Evolutionary conservation across 2,329 filamentous ascomycete genomes (phyloP).

Genomic region (Colletotrichum kahawae): DNA sequence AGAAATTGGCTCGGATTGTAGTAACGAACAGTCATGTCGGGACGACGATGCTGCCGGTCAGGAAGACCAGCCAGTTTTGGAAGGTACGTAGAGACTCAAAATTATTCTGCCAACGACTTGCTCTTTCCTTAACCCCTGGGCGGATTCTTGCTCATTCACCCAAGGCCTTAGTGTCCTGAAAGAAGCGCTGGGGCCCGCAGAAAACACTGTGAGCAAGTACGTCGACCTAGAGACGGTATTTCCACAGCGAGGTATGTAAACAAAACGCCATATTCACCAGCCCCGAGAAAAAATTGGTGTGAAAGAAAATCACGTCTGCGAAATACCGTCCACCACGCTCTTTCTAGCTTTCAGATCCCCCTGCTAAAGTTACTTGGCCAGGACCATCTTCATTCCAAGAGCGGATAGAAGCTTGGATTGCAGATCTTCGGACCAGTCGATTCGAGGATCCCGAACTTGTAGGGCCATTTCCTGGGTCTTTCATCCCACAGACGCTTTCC

Average conservation of each 20-base stretch:
- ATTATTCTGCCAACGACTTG: background rate
- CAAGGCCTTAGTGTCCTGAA: background rate
- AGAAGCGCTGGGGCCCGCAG: background rate
- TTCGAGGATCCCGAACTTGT: conserved; percentile 19
- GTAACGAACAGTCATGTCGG: background rate
- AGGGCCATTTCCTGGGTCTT: conserved; percentile 10
- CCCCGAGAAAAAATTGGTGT: background rate
- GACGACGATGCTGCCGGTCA: background rate
- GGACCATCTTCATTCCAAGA: background rate
- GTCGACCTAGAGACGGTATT: background rate
- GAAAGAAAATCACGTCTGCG: background rate
- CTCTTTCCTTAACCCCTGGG: background rate
- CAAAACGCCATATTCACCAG: background rate
- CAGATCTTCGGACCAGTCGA: background rate
- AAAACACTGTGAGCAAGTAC: background rate
- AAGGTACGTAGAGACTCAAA: background rate
- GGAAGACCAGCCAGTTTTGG: background rate
- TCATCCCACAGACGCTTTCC: background rate
- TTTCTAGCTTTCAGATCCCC: background rate
- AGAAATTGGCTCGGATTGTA: background rate
- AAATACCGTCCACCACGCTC: background rate
- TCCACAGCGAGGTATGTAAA: conserved; percentile 11
- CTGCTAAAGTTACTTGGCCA: background rate
- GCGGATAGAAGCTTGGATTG: conserved; percentile 16
- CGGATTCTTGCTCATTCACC: background rate